Conservation (phyloP, 2,329 filamentous ascomycete genomes). For the Fusarium staphyleae region DNA sequence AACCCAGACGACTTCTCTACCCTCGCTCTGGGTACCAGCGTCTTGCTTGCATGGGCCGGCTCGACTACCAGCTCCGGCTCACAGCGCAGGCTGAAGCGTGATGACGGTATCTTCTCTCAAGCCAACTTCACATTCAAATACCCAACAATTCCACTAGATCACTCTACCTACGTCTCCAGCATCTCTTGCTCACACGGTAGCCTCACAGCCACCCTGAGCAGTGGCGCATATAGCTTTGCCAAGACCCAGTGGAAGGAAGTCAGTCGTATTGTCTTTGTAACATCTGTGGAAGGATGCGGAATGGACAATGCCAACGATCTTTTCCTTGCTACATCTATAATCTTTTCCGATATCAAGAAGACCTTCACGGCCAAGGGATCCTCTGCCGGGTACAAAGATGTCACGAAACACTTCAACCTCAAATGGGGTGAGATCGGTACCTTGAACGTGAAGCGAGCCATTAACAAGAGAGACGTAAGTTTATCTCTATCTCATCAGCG, state of each 20-base stretch:
- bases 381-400: background rate
- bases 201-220: conserved; percentile 1
- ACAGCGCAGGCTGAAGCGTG: conserved; percentile 10
- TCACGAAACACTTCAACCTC: background rate
- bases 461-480: conserved; percentile 22
- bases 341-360: conserved; percentile 5
- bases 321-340: conserved; percentile 4
- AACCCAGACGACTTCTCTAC: conserved; percentile 6
- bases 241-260: conserved; percentile 11
- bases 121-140: conserved; percentile 23
- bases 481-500: no score
- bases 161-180: background rate
- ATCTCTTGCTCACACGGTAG: background rate
- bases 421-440: conserved; percentile 11
- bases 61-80: background rate
- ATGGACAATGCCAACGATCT: conserved; percentile 14
- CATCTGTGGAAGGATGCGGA: conserved; percentile 12
- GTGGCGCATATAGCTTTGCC: conserved; percentile 12
- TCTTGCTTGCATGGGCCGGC: conserved; percentile 22
- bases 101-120: conserved; percentile 9
- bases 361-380: conserved; percentile 2
- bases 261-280: conserved; percentile 15
- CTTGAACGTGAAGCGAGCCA: conserved; percentile 7
- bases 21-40: background rate
- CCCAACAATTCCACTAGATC: conserved; percentile 19